Base-by-base conservation (phyloP, 345 rosid genomes). In the Gossypium mustelinum region DNA sequence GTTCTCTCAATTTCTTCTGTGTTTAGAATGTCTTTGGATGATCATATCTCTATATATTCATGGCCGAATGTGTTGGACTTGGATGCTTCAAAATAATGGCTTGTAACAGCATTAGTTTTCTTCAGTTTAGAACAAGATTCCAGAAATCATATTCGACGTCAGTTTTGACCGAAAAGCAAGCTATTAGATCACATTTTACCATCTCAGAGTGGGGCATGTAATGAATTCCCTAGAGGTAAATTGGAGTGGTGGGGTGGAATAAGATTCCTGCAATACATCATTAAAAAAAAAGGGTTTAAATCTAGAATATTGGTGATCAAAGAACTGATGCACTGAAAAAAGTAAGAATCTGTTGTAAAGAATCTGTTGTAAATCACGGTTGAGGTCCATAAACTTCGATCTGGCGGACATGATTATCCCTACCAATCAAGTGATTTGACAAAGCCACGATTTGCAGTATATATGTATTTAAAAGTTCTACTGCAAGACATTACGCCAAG, bases 311-410 rank as follows among this genome's bases (percentile, higher is more conserved):
- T 7, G 52, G 11, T 22, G 2, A 72, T 44, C 16, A 20, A 12
- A 55, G 39, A 70, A 43, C 18, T 4, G 18, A 72, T 43, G 67
- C 29, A 45, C 29, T 1, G 25, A 72, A 55, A 27, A 71, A 73
- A 29, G 29, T 3, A 27, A 73, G 13, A 20, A 68, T 12, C 58
- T 34, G n/a, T 1, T 24, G 16, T 44, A 82, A 90, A 18, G 13
- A 20, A 68, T 12, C 58, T 34, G n/a, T 1, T 24, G 16, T 44
- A 82, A 90, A 18, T 29, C 72, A 91, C 97, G 80, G 89, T 79
- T 85, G 86, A 79, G 98, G 97, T 44, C 94, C 94, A 45, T 91
- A 91, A 76, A 93, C 88, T 88, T 91, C 91, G 89, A 93, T 91
- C 85, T 93, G 98, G 54, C 94, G 39, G 39, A 29, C 39, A 81